These are phyloP conservation scores for Hyaloperonospora brassicae DNA, from an alignment of 352 stramenopile genomes.

Conservation along the genomic window DNA sequence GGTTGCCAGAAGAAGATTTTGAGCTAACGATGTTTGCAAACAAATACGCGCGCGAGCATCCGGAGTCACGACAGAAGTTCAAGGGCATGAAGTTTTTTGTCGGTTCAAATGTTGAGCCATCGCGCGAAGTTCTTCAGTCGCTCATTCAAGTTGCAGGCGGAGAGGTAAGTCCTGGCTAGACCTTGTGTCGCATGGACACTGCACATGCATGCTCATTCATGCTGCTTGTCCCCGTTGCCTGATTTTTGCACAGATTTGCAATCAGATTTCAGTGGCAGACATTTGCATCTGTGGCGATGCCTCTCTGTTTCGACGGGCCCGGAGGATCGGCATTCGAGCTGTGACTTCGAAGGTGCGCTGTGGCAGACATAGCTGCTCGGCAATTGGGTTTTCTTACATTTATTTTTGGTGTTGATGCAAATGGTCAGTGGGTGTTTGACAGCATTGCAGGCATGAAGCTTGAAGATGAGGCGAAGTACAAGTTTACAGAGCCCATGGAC, in stretches of 20 bases:
- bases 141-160: slow-evolving; percentile 67
- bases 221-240: slow-evolving; percentile 4
- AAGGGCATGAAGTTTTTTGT: slow-evolving; percentile 61
- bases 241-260: slow-evolving; percentile 39
- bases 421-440: slow-evolving; percentile 62
- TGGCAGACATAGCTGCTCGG: not conserved
- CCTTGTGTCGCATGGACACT: not conserved
- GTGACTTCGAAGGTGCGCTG: slow-evolving; percentile 54
- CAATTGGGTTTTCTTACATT: slow-evolving; percentile 3
- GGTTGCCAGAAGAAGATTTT: slow-evolving; percentile 61
- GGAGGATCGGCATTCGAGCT: slow-evolving; percentile 44
- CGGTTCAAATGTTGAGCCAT: slow-evolving; percentile 60
- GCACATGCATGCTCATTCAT: not conserved
- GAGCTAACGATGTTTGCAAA: slow-evolving; percentile 50
- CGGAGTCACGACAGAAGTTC: slow-evolving; percentile 53
- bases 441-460: slow-evolving; percentile 64
- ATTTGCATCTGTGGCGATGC: slow-evolving; percentile 63
- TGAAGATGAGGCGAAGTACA: slow-evolving; percentile 36
- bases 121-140: slow-evolving; percentile 61
- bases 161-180: slow-evolving; percentile 33
- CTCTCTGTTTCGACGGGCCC: slow-evolving; percentile 49
- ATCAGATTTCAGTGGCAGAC: slow-evolving; percentile 59
- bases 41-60: slow-evolving; percentile 34
- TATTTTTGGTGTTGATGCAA: not conserved
- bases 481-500: slow-evolving; percentile 6